These are phyloP conservation scores for Annona squamosa DNA, from an alignment of 164 flowering plant genomes.

Conservation along the genomic window DNA sequence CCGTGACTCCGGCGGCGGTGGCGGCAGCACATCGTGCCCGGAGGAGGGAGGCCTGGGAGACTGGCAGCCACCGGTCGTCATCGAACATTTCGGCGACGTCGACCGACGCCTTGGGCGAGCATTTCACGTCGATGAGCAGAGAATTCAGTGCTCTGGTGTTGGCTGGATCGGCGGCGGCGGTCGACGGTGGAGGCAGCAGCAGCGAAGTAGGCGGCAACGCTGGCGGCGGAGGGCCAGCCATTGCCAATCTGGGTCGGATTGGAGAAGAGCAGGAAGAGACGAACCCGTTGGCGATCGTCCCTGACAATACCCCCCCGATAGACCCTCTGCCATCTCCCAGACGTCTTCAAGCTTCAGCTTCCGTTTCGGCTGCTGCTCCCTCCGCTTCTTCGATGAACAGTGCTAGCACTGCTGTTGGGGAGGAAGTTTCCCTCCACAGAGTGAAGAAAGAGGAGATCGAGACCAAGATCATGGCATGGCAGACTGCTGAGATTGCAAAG, in stretches of 20 bases:
- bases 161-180: constrained; percentile 28
- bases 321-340: constrained; percentile 26
- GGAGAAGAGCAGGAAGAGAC: constrained; percentile 21
- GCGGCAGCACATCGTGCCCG: constrained; percentile 13
- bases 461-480: constrained; percentile 91
- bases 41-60: constrained; percentile 44
- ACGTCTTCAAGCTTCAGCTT: neutral
- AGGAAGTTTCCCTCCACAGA: constrained; percentile 40
- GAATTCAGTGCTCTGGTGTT: constrained; percentile 42
- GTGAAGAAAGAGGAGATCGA: constrained; percentile 92
- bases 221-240: neutral
- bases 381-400: neutral
- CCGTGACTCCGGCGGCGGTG: constrained; percentile 38
- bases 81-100: constrained; percentile 21
- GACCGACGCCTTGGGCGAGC: constrained; percentile 33
- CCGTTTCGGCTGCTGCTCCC: neutral
- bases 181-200: neutral
- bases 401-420: neutral
- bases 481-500: constrained; percentile 79
- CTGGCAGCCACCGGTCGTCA: constrained; percentile 43
- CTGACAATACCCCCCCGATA: constrained; percentile 21
- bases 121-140: constrained; percentile 25
- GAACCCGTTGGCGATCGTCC: constrained; percentile 41
- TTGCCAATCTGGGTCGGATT: constrained; percentile 3
- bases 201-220: neutral